Evolutionary conservation across 2,329 filamentous ascomycete genomes (phyloP), one percentile per base, ranked within the genome.

Genomic region (Leptographium flavum): DNA sequence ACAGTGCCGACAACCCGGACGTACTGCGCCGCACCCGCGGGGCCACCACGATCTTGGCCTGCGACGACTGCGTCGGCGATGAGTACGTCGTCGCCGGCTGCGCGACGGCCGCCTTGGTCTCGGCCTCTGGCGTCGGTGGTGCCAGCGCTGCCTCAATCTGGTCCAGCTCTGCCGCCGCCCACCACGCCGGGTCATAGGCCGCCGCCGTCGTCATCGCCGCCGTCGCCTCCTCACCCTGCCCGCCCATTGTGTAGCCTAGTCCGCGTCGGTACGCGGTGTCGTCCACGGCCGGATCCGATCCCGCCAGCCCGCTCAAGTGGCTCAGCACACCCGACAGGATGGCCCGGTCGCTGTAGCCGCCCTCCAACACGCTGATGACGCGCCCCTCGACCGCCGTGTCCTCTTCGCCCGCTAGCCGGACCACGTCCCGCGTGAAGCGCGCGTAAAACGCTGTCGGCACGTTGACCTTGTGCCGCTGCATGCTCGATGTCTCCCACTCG

Each of bases 361-460:
- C 92, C 63, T 98, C 92, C 21, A 98, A 71, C 3, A 96, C 87
- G 59, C 90, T 96, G 57, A 98, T 81, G 21, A 96, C 72, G 38
- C 92, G 75, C 3, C 90, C 90, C 23, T 93, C 82, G 2, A 86
- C 84, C 25, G 75, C 73, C 2, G 85, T 74, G 2, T 74, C 83
- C 54, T 85, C 79, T 58, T 95, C 87, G 35, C 84, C 74, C 0
- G 93, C 83, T 48, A 98, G 68, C 40, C 74, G 78, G 14, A 93
- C 81, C 3, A 95, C 76, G 57, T 98, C 92, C 38, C 80, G 74
- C 0, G 90, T 90, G 52, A 98, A 83, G 1, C 83, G 79, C 41
- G 92, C 92, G 58, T 96, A 98, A 59, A 98, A 98, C 44, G 90
- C 86, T 0, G 90, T 98, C 0, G 92, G 90, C 2, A 98, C 92